Evolutionary conservation across 495 filamentous ascomycete genomes (phyloP), one percentile per base, ranked within the genome.

Genomic region (Aspergillus ostianus): DNA sequence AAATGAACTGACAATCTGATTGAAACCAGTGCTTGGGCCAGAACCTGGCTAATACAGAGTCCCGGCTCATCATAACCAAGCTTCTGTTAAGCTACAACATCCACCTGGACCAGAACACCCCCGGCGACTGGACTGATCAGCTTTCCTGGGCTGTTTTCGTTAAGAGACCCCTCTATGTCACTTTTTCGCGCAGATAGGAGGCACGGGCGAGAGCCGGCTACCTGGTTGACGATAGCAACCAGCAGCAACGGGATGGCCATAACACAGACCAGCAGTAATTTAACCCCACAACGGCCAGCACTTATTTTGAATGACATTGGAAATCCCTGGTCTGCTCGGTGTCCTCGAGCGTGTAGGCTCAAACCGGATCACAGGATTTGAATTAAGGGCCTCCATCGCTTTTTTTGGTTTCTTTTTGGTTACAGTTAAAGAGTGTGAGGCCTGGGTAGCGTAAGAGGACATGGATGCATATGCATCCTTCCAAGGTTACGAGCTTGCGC

Each of bases 121-220:
- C 48, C 26, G 26, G 26, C 10, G 48, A 50, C 48, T 50, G 48
- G 48, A 50, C 48, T 50, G 48, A 50, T 50, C 48, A 50, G 48
- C 48, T 50, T 50, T 50, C 48, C 20, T 50, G 48, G 48, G 48
- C 48, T 50, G 48, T 50, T 50, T 50, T 50, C 26, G 48, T 50
- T 26, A 50, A 50, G 48, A 50, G 26, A 26, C 48, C 48, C 48
- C 48, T 50, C 48, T 50, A 50, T 50, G 19, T 50, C 48, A 50
- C 48, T n/a, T 50, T 50, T 26, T 50, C 48, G 20, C 48, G 19
- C 48, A 50, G 48, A 20, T 21, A 50, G 48, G 48, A 30, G 29
- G 29, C 29, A 30, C 48, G 19, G 20, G 48, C 20, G 26, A 50
- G 1, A n/a, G 48, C 26, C 10, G 26, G 48, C 48, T n/a, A 50